phyloP scores from a whole-genome alignment of 2,329 filamentous ascomycete genomes.

The Ceratocystis ficicola region DNA sequence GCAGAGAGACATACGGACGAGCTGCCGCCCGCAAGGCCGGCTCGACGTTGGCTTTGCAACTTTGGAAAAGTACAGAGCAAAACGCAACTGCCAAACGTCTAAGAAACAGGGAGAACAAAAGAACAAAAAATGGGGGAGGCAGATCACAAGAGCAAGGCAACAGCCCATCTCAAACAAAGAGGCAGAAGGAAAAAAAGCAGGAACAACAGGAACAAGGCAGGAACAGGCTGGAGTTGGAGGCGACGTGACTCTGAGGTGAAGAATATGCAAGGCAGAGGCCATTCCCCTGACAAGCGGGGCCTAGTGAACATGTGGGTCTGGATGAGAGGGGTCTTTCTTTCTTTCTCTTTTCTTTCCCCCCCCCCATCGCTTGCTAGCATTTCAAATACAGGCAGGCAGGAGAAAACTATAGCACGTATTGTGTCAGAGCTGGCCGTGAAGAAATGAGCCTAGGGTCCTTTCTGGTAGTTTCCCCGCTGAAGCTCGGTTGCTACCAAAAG shows the following conservation, averaged over 20 bases:
- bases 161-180: not conserved
- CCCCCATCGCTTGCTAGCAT: not conserved
- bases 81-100: not conserved
- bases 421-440: not conserved
- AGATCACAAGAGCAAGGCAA: not conserved
- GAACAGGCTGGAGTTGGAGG: not conserved
- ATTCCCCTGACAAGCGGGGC: not conserved
- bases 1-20: too few species aligned
- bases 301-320: conserved; percentile 4
- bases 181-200: not conserved
- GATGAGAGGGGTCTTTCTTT: not conserved
- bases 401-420: not conserved
- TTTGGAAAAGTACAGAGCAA: not conserved
- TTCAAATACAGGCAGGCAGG: not conserved
- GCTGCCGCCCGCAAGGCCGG: too few species aligned
- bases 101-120: not conserved
- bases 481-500: not conserved
- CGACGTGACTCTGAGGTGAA: not conserved
- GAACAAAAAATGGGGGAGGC: not conserved
- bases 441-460: too few species aligned
- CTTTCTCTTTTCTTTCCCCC: not conserved
- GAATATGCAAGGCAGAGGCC: not conserved
- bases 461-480: too few species aligned
- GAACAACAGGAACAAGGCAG: not conserved
- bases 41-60: not conserved